Base-by-base conservation (phyloP, 2,329 filamentous ascomycete genomes). In the Aspergillus fructus region DNA sequence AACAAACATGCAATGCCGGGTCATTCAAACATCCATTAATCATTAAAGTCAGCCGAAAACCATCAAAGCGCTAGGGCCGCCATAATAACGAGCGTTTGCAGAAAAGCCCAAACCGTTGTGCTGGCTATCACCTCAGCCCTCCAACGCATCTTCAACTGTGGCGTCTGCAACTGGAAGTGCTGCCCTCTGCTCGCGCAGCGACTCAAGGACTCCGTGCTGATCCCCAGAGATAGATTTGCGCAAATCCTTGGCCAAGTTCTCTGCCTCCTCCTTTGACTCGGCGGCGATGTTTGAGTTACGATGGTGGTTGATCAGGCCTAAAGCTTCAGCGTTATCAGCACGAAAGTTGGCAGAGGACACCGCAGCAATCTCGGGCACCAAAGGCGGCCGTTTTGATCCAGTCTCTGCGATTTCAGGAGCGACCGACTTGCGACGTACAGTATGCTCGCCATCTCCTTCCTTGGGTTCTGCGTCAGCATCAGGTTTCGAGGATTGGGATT, bases 281-380 rank as follows among this genome's bases (percentile, higher is more conserved):
- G 67, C 68, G 23, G 72, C 72, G 8, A 76, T 64, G 33, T 71
- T 71, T 7, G 73, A 73, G 0, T 67, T 67, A 23, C 72, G 74
- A 59, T 76, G 74, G 59, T 76, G 74, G 52, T 67, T 67, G n/a
- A 74, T 67, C n/a, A 76, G 60, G 4, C 73, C 73, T 56, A 75
- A 57, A 53, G 62, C 56, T 60, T 71, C 69, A 41, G 67, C 69
- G 55, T 74, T 72, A 56, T 73, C 74, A 51, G 67, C 71, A 56
- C 63, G 71, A 64, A 76, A 69, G 58, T 76, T 74, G 13, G 71
- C 71, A 53, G 69, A 72, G 2, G 74, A 77, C 9, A 70, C 67
- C 6, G 73, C 73, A 37, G 73, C 74, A 4, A 62, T 51, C 56
- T 75, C 73, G 8, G 71, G 68, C 17, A 72, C 64, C 24, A 76